These are phyloP conservation scores for Omphalotus guepiniiformis DNA, from an alignment of 768 basidiomycete genomes.

Conservation along the genomic window DNA sequence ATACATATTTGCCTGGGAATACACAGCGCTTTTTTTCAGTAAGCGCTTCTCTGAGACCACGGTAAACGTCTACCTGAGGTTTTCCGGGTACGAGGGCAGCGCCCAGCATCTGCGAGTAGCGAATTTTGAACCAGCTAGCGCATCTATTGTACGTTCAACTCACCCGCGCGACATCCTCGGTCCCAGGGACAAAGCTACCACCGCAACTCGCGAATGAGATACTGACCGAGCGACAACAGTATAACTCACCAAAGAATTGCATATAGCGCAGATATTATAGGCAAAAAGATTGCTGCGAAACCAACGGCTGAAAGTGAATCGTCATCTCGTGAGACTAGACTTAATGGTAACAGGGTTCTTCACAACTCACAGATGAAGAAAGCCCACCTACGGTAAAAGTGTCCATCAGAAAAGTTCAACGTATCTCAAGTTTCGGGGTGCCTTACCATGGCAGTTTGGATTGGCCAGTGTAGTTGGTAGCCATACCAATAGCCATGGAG, in stretches of 20 bases:
- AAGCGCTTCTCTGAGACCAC: not conserved
- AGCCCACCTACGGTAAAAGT: slow-evolving; percentile 11
- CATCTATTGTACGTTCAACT: too few relatives aligned
- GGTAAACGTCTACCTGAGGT: not conserved
- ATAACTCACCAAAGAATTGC: slow-evolving; percentile 11
- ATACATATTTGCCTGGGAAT: slow-evolving; percentile 9
- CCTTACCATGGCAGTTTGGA: slow-evolving; percentile 10
- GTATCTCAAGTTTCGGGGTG: not conserved
- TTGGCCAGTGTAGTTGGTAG: slow-evolving; percentile 4
- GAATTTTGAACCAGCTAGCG: not conserved
- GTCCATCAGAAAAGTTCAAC: not conserved
- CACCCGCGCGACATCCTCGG: slow-evolving; percentile 13
- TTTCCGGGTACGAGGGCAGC: slow-evolving; percentile 7
- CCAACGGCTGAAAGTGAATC: slow-evolving; percentile 6
- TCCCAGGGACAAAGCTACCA: slow-evolving; percentile 12
- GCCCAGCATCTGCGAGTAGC: slow-evolving; percentile 9
- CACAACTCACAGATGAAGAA: slow-evolving; percentile 10
- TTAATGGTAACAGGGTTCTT: not conserved
- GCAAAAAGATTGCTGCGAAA: slow-evolving; percentile 12
- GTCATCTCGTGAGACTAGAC: not conserved
- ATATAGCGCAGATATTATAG: slow-evolving; percentile 11
- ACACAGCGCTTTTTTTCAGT: too few relatives aligned
- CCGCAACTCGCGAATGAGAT: not conserved
- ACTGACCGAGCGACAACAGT: not conserved
- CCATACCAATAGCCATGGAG: slow-evolving; percentile 6